A percentile compares a stretch with the other conserved stretches of the same genome.
phyloP scores from a whole-genome alignment of 805 yeast species.

The Barnettozyma wickerhamii region DNA sequence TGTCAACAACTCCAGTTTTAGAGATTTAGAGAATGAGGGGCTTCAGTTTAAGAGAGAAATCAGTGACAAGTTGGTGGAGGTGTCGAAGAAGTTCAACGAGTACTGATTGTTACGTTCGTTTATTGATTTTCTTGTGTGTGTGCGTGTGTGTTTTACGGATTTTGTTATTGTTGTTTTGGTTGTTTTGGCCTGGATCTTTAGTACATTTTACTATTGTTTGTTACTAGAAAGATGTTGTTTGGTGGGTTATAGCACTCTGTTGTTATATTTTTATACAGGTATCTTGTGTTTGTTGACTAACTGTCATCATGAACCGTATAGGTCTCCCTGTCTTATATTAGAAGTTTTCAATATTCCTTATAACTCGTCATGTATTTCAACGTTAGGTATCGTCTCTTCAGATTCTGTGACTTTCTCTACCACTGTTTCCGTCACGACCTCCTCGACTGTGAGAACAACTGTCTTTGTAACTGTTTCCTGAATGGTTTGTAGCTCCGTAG shows the following conservation, averaged over 20 bases:
- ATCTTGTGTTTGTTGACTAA: no score
- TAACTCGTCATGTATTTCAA: neutral
- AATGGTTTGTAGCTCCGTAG: neutral
- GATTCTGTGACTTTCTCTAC: no score
- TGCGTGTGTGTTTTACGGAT: neutral
- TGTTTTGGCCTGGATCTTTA: neutral
- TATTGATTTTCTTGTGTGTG: no score
- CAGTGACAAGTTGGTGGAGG: constrained; percentile 26
- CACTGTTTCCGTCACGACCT: neutral
- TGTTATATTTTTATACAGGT: no score
- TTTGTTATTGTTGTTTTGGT: neutral
- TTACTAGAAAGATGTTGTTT: no score
- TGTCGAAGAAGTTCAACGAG: constrained; percentile 23
- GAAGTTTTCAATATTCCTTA: no score
- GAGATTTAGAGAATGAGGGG: constrained; percentile 21
- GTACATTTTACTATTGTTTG: no score
- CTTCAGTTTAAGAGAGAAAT: constrained; percentile 26
- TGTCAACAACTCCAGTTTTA: constrained; percentile 18
- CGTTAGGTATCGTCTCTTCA: neutral
- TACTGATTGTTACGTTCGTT: constrained; percentile 1
- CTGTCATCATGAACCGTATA: no score
- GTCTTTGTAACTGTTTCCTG: neutral
- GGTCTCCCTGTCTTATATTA: no score
- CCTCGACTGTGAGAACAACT: neutral
- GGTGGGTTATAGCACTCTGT: no score